Base-by-base conservation (phyloP, 805 yeast species). In the Blastobotrys mokoenaii region DNA sequence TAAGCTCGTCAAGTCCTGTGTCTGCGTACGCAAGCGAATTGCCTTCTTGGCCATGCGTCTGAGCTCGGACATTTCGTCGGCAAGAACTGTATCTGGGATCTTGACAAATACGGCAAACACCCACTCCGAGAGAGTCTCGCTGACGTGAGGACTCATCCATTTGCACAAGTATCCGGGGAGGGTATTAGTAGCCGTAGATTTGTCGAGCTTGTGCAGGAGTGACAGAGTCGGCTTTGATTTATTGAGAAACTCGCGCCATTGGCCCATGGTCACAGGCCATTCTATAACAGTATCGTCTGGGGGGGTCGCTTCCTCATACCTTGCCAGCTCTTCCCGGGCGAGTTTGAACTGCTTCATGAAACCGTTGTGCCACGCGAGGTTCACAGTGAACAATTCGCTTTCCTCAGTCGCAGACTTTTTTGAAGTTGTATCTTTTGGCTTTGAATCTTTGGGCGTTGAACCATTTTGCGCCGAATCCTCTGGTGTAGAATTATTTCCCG, bases 171-270 rank as follows among this genome's bases (percentile, higher is more conserved):
- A 22, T 4, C 7, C 27, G 7, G 27, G 27, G 27, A 22, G 27
- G 27, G 27, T 22, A 8, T 8, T 5, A 4, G 27, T 22, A 8
- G 27, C 27, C 27, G 27, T 22, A 22, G 27, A 5, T 8, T 22
- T 22, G 27, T 22, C 27, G 27, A 22, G 27, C 27, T 22, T 22
- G 8, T 8, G 7, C 27, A 22, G 27, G 7, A 22, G 8, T 22
- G 27, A 58, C 4, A 49, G 42, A 9, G 62, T 55, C 3, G 76
- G 74, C 8, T 48, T 50, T 15, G 62, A 59, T 14, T 61, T 55
- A 44, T 63, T 59, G 1, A 72, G 55, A 45, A 63, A 67, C 7
- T 53, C 53, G 46, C 71, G 70, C 79, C 79, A 74, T 12, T 64
- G 59, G 34, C 65, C 61, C 16, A 62, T 61, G 2, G 70, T 64